phyloP scores from a whole-genome alignment of 2,329 filamentous ascomycete species.

The Sarocladiaceae sp. region DNA sequence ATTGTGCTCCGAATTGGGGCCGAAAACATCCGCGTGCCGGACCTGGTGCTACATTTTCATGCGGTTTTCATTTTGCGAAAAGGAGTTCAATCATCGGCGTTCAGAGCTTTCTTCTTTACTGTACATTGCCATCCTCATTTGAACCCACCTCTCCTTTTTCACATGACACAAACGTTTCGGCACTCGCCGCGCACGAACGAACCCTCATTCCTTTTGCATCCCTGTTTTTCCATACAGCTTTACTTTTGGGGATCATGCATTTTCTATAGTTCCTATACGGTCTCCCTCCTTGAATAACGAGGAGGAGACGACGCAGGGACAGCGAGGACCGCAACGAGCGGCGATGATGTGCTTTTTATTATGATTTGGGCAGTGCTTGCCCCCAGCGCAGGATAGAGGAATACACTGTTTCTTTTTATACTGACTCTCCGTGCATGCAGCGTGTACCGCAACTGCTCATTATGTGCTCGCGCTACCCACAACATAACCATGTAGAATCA shows the following conservation, averaged over 20 bases:
- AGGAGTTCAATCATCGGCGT: slow-evolving; percentile 7
- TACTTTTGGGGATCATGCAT: background rate
- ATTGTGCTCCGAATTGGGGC: background rate
- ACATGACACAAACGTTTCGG: background rate
- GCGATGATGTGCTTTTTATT: background rate
- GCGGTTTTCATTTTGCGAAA: background rate
- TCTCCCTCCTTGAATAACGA: background rate
- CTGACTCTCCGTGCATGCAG: too few species aligned
- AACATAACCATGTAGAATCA: too few species aligned
- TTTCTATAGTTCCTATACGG: background rate
- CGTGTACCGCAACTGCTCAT: too few species aligned
- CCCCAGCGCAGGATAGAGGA: slow-evolving; percentile 4
- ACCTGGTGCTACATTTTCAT: background rate
- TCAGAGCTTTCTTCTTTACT: background rate
- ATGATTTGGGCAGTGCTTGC: background rate
- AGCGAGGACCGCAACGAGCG: too few species aligned
- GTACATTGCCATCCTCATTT: slow-evolving; percentile 1
- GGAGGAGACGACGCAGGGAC: background rate
- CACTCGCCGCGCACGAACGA: background rate
- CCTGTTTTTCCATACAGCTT: slow-evolving; percentile 1
- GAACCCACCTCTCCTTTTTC: background rate
- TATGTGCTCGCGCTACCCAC: too few species aligned
- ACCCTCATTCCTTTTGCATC: background rate
- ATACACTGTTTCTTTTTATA: background rate
- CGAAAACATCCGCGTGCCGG: background rate